Conservation (phyloP, 441 rosid species). For the Theobroma grandiflorum region DNA sequence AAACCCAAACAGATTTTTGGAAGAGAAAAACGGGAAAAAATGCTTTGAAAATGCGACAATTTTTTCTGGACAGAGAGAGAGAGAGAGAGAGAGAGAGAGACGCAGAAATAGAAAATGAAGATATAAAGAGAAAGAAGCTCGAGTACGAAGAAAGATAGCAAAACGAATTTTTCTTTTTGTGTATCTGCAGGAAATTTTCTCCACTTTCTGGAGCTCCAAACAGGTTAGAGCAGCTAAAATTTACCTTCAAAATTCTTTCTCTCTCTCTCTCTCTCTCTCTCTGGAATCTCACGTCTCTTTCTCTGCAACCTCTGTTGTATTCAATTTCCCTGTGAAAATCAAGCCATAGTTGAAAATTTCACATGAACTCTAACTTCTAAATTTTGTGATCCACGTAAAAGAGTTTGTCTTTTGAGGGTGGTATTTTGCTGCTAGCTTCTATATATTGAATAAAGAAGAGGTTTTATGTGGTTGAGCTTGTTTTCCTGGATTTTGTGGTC, state of each 20-base stretch:
- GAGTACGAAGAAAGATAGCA: constrained; percentile 18
- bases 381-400: constrained; percentile 25
- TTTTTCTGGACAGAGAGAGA: not conserved
- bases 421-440: constrained; percentile 12
- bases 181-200: not conserved
- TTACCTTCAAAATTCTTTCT: constrained; percentile 1
- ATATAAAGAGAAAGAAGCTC: constrained; percentile 9
- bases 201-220: constrained; percentile 29
- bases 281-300: constrained; percentile 25
- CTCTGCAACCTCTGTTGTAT: constrained; percentile 12
- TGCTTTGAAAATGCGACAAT: not conserved
- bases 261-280: constrained; percentile 31
- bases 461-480: constrained; percentile 3
- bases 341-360: not conserved
- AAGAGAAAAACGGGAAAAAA: not conserved
- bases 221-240: constrained; percentile 30
- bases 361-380: constrained; percentile 1
- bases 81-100: constrained; percentile 18
- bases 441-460: constrained; percentile 10
- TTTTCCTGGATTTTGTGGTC: constrained; percentile 17
- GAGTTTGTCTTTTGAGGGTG: constrained; percentile 2
- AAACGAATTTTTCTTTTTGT: not conserved
- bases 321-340: constrained; percentile 18
- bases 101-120: not conserved
- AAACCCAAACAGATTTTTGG: not conserved